phyloP scores from a whole-genome alignment of 1,139 yeast species.

The Magnusiomyces suaveolens region DNA sequence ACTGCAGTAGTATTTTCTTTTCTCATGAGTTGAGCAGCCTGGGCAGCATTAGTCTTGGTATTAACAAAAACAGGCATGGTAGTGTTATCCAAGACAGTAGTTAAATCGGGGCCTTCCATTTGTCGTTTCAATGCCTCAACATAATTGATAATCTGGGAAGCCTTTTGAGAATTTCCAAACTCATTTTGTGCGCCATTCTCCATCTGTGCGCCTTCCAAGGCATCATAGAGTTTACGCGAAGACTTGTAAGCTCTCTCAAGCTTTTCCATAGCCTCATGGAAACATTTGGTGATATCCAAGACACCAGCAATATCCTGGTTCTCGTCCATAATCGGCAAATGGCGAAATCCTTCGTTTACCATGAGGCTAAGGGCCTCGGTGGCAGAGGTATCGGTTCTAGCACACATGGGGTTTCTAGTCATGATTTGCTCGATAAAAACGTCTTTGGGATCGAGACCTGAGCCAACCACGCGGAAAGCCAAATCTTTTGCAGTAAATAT shows the following conservation, averaged over 20 bases:
- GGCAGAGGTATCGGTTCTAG: conserved; percentile 60
- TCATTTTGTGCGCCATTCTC: conserved; percentile 48
- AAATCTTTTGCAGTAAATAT: conserved; percentile 73
- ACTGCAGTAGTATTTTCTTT: conserved; percentile 77
- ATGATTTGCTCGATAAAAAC: conserved; percentile 69
- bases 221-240: conserved; percentile 69
- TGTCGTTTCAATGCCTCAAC: conserved; percentile 62
- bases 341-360: conserved; percentile 78
- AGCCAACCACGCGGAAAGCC: conserved; percentile 67
- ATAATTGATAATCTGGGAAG: conserved; percentile 61
- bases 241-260: conserved; percentile 72
- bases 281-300: conserved; percentile 78
- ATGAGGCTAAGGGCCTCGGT: conserved; percentile 73
- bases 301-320: conserved; percentile 66
- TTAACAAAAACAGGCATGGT: conserved; percentile 62
- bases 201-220: conserved; percentile 67
- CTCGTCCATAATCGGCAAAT: conserved; percentile 74
- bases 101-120: conserved; percentile 73
- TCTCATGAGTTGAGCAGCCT: conserved; percentile 73
- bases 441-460: conserved; percentile 53
- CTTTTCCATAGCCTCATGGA: conserved; percentile 84
- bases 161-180: conserved; percentile 37
- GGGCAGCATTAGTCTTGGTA: conserved; percentile 62
- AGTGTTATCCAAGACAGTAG: conserved; percentile 49
- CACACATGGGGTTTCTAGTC: conserved; percentile 80